These are phyloP conservation scores for Zopfia rhizophila DNA, from an alignment of 2,329 filamentous ascomycete genomes.

Conservation along the genomic window DNA sequence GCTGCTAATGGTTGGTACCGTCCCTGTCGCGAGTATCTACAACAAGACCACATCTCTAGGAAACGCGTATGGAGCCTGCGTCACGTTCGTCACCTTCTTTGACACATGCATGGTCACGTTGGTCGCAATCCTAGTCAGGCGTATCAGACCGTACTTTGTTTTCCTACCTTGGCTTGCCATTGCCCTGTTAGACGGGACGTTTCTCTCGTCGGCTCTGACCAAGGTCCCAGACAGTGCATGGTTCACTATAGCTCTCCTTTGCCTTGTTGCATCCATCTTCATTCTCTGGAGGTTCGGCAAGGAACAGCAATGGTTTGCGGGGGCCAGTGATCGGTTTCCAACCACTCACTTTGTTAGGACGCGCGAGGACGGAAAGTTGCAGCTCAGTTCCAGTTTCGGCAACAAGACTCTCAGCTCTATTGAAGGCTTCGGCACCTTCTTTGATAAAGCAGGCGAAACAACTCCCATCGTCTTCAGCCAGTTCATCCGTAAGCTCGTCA, in stretches of 20 bases:
- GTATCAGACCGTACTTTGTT: conserved; percentile 69
- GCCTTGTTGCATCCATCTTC: conserved; percentile 71
- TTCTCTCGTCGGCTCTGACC: conserved; percentile 73
- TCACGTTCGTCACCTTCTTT: conserved; percentile 83
- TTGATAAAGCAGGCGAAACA: conserved; percentile 77
- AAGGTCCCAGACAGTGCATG: conserved; percentile 82
- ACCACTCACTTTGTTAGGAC: conserved; percentile 58
- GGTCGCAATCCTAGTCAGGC: conserved; percentile 78
- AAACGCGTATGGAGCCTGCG: conserved; percentile 81
- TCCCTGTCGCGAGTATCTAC: conserved; percentile 79
- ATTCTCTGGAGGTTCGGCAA: conserved; percentile 83
- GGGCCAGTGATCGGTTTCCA: conserved; percentile 67
- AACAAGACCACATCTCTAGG: conserved; percentile 72
- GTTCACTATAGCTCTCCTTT: conserved; percentile 76
- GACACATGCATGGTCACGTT: conserved; percentile 79
- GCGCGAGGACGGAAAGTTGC: conserved; percentile 41
- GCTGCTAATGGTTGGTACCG: conserved; percentile 78
- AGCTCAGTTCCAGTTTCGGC: conserved; percentile 55
- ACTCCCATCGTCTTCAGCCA: conserved; percentile 76
- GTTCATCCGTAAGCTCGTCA: conserved; percentile 76
- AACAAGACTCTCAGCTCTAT: conserved; percentile 46
- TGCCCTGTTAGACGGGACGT: conserved; percentile 73
- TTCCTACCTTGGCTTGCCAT: conserved; percentile 71
- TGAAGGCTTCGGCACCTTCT: conserved; percentile 75
- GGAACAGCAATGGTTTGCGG: conserved; percentile 78